Percentiles rank a stretch among this genome's conserved stretches.
phyloP scores from a whole-genome alignment of 306 rosid species.

The Acmispon strigosus region DNA sequence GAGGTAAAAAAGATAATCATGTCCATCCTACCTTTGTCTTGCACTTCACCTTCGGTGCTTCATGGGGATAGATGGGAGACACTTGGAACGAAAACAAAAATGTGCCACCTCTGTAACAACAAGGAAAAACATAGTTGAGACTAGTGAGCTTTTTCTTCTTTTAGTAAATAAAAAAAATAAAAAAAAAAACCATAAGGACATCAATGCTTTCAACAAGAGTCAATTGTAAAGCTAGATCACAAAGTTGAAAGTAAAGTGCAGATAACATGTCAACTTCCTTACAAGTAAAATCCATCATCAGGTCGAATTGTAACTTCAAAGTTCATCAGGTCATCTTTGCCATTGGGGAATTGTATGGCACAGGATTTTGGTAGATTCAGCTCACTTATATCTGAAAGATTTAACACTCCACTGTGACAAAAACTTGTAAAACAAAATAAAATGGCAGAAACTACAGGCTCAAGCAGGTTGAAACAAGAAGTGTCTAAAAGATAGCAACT shows the following conservation, averaged over 20 bases:
- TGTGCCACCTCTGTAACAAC: constrained; percentile 63
- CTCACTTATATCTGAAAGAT: constrained; percentile 82
- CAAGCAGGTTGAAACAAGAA: not conserved
- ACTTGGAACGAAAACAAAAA: constrained; percentile 79
- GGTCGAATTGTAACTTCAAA: constrained; percentile 90
- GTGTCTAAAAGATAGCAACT: not conserved
- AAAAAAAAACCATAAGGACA: not conserved
- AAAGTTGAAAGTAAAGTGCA: not conserved
- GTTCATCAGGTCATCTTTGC: constrained; percentile 95
- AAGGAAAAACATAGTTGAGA: constrained; percentile 9
- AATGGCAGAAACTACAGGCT: not conserved
- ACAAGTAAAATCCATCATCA: constrained; percentile 89
- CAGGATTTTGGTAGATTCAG: constrained; percentile 89
- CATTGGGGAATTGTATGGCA: constrained; percentile 69
- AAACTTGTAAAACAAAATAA: constrained; percentile 5
- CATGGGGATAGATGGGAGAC: constrained; percentile 78
- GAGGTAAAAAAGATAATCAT: not conserved
- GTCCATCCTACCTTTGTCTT: constrained; percentile 72
- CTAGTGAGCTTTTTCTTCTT: not conserved
- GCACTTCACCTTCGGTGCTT: constrained; percentile 94
- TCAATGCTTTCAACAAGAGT: constrained; percentile 1
- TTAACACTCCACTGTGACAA: constrained; percentile 14
- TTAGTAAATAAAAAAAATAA: not conserved
- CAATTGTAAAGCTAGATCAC: not conserved
- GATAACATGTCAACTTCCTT: constrained; percentile 27